phyloP scores from a whole-genome alignment of 306 rosid genomes.

The Lagenaria siceraria region DNA sequence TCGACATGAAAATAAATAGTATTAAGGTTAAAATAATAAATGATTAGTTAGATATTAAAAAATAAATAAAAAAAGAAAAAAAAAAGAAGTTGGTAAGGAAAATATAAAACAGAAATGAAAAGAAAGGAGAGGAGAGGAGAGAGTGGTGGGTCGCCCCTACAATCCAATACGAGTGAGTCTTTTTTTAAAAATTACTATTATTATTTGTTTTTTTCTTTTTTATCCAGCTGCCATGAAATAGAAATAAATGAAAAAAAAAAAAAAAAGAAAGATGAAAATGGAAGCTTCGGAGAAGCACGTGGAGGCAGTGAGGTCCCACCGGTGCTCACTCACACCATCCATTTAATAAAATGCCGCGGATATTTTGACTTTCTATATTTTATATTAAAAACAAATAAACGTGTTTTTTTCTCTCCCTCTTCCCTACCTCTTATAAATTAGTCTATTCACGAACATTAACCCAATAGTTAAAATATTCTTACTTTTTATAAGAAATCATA shows the following conservation, averaged over 20 bases:
- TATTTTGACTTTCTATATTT: background rate
- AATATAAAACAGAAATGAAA: background rate
- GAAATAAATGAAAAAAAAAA: background rate
- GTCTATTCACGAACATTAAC: no score
- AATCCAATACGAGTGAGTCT: background rate
- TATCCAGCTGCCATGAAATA: background rate
- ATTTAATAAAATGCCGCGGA: background rate
- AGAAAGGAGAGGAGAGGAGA: background rate
- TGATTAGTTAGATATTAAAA: background rate
- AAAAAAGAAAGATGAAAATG: background rate
- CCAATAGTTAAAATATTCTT: no score
- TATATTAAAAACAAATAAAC: background rate
- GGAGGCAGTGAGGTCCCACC: background rate
- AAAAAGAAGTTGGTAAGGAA: background rate
- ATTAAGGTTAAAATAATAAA: background rate
- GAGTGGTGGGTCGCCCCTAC: background rate
- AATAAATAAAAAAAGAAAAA: no score
- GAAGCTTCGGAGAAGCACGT: slow-evolving; percentile 8
- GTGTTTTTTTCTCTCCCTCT: background rate
- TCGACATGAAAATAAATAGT: background rate
- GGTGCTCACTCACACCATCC: background rate
- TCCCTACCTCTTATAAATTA: no score
- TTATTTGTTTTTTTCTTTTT: background rate
- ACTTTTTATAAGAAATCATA: no score
- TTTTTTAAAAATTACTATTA: no score